Evolutionary conservation across 176 grass and related monocot species (phyloP), one percentile per base, ranked within the genome.

Genomic region (bread wheat (Triticum aestivum)): DNA sequence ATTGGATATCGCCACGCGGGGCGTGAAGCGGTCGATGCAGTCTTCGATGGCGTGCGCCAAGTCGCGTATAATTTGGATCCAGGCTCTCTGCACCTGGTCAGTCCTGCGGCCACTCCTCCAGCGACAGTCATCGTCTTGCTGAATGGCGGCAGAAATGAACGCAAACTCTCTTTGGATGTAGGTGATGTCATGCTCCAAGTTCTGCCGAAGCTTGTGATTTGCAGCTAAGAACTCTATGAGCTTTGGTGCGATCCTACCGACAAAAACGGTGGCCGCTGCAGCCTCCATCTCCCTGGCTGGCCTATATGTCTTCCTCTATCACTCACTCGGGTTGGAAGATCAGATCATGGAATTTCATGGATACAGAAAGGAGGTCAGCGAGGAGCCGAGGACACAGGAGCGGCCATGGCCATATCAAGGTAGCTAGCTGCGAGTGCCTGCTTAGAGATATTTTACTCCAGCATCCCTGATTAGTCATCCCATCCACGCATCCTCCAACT

Each of bases 141-240:
- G 26, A 26, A 69, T 69, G 12, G 26, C 26, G 26, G 26, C 26
- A 26, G 26, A 26, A 26, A 26, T 69, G 5, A 69, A 20, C 0
- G 33, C 67, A 37, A 69, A 69, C 67, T 69, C 67, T 4, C 9
- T 69, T 69, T 3, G 1, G 68, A 70, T 70, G 68, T 70, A 70
- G 68, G 68, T 70, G 68, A 70, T 70, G 68, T 70, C 68, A 70
- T 70, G 68, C 68, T 70, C 34, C 35, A 70, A 8, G 18, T 70
- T 70, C 8, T 70, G 68, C 3, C 17, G 68, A 10, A 39, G 68
- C 3, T 70, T 70, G 9, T 39, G 68, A 39, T 70, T 70, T 70
- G 68, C 68, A 70, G 17, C 34, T 10, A 70, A 70, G 68, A 70
- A 70, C 68, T 70, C 68, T 0, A 70, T 11, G 34, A 70, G 68